A percentile compares a stretch with the other conserved stretches of the same genome.
These are phyloP conservation scores for Litchi chinensis DNA, from an alignment of 345 rosid species.

Conservation along the genomic window DNA sequence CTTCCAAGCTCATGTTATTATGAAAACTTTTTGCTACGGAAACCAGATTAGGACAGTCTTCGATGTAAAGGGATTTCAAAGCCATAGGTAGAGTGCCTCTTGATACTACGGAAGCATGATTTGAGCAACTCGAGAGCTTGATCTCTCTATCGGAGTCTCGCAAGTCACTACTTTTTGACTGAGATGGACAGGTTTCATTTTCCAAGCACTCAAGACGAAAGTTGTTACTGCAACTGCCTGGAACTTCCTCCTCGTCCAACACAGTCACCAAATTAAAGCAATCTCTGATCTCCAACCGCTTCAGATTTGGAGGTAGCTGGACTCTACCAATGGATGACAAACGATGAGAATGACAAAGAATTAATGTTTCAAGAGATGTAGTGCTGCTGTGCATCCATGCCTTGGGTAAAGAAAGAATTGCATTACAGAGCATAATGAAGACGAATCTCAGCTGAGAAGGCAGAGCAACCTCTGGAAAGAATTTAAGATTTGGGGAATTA, in stretches of 20 bases:
- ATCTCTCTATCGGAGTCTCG: background rate
- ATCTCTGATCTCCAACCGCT: conserved; percentile 5
- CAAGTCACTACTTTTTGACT: conserved; percentile 3
- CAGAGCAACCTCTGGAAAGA: background rate
- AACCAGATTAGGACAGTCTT: conserved; percentile 1
- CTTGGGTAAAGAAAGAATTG: background rate
- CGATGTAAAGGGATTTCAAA: background rate
- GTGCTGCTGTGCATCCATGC: background rate
- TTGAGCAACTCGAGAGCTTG: background rate
- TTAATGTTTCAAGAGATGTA: background rate
- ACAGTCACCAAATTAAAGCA: conserved; percentile 18
- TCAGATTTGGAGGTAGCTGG: conserved; percentile 21
- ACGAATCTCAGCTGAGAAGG: background rate
- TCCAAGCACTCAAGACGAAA: too few relatives aligned
- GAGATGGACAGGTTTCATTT: background rate
- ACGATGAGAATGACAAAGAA: conserved; percentile 4
- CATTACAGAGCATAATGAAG: fast-evolving
- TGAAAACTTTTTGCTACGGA: conserved; percentile 9
- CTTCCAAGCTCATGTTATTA: background rate
- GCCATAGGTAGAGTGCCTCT: background rate
- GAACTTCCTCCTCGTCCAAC: background rate
- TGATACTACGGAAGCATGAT: background rate
- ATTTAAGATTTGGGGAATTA: background rate
- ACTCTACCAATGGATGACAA: background rate
- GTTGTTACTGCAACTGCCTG: background rate